Evolutionary conservation across 495 filamentous ascomycete species (phyloP), one percentile per base, ranked within the genome.

Genomic region (Apiosordaria backusii): DNA sequence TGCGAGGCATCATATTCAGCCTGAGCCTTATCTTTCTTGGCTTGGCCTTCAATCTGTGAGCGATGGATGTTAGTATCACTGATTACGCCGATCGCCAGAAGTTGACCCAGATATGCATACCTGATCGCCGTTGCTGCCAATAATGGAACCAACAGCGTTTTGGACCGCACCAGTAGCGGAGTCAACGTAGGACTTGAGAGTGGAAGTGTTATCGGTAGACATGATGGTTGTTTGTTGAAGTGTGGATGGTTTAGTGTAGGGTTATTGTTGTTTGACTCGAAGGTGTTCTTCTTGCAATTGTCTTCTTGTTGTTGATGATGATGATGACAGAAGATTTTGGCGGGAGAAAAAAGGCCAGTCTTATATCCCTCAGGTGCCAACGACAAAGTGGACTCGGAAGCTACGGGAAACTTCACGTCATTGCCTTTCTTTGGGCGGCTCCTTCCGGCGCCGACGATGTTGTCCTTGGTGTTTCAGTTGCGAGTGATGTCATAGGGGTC

Each of bases 131-230:
- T 82, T 80, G 78, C 80, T 89, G 77, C 94, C 94, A n/a, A 91
- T 92, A 53, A 96, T 60, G 66, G 81, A 81, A 62, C 92, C 90
- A 53, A 96, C 68, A 54, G 82, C 85, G 62, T 83, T 89, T 78
- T 97, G 92, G 61, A 86, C 87, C 52, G 86, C 75, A 64, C 90
- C 92, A 55, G 85, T 83, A 71, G 90, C 90, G n/a, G 82, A 84
- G 84, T 96, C 92, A 66, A 93, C 76, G 82, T 89, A 89, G 61
- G 91, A 90, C 83, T 93, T 84, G 74, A 91, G 81, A 67, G 91
- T 94, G 63, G 92, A 96, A 57, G 89, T 85, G 76, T 88, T 85
- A 70, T 85, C 82, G 80, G 85, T 82, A 71, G 89, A 87, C 89
- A 91, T 91, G 57, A 21, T 64, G 68, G 60, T 69, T 65, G 60